Percentiles rank a stretch among this genome's conserved stretches.
Evolutionary conservation across 768 basidiomycete species (phyloP).

Genomic region (Tulasnella sp.): DNA sequence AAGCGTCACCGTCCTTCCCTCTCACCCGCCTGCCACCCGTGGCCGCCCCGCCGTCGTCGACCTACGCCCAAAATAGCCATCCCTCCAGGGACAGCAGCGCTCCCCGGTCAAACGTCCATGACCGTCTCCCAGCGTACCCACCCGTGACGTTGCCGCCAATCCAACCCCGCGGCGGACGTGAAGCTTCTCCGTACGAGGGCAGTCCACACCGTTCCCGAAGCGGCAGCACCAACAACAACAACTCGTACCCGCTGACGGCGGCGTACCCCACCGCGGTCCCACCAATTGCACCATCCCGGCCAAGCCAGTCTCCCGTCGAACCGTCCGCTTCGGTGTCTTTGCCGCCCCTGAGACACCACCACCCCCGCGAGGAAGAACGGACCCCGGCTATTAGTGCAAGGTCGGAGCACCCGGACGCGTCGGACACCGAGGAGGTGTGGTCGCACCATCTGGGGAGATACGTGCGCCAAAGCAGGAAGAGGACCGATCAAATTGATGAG

Average conservation of each 20-base stretch:
- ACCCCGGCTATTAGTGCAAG: neutral
- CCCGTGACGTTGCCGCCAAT: conserved; percentile 5
- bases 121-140: conserved; percentile 11
- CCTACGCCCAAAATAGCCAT: neutral
- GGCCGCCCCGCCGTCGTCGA: neutral
- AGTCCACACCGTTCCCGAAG: conserved; percentile 1
- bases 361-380: neutral
- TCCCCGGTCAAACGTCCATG: neutral
- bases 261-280: neutral
- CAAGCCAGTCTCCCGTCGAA: conserved; percentile 18
- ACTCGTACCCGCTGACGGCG: neutral
- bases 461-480: neutral
- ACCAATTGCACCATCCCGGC: conserved; percentile 6
- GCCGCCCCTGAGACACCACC: conserved; percentile 13
- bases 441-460: neutral
- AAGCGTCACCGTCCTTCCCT: neutral
- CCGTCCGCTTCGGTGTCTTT: neutral
- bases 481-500: neutral
- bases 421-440: conserved; percentile 22
- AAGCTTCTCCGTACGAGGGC: neutral
- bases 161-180: neutral
- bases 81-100: no score
- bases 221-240: neutral
- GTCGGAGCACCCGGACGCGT: conserved; percentile 4
- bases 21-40: conserved; percentile 1